Evolutionary conservation across 2,329 filamentous ascomycete genomes (phyloP).

Genomic region (Penicillium sp.): DNA sequence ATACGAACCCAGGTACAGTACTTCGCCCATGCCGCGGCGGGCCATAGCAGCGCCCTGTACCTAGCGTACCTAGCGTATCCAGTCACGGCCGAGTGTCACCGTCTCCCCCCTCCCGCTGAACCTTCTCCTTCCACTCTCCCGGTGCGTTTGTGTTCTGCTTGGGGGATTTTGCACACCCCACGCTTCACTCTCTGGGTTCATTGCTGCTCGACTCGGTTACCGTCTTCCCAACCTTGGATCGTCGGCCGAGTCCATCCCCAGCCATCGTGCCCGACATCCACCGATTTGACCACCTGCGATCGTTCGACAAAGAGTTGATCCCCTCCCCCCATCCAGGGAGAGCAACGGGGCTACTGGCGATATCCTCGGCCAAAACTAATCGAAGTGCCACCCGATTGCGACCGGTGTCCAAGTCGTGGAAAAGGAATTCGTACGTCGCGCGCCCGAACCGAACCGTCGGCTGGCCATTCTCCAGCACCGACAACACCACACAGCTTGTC

Average conservation of each 20-base stretch:
- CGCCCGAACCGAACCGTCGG: neutral
- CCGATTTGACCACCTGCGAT: constrained; percentile 13
- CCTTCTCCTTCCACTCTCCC: neutral
- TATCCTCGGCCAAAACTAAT: neutral
- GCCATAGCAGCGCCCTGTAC: neutral
- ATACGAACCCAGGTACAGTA: neutral
- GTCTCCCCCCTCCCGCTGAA: neutral
- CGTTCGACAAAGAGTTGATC: constrained; percentile 9
- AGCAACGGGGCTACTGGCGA: constrained; percentile 4
- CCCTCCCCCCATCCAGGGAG: constrained; percentile 1
- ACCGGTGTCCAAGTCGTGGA: neutral
- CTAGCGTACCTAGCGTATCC: neutral
- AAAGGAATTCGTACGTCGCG: constrained; percentile 4
- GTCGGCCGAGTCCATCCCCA: neutral
- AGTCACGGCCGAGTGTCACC: neutral
- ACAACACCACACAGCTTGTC: neutral
- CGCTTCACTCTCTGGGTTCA: neutral
- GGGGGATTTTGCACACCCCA: neutral
- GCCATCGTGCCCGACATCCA: neutral
- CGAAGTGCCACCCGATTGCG: neutral
- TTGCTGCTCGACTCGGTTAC: neutral
- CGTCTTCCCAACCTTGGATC: neutral
- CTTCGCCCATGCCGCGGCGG: neutral
- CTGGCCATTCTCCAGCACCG: neutral
- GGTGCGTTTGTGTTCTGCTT: neutral